These are phyloP conservation scores for Brassica balearica DNA, from an alignment of 441 rosid species.

Conservation along the genomic window DNA sequence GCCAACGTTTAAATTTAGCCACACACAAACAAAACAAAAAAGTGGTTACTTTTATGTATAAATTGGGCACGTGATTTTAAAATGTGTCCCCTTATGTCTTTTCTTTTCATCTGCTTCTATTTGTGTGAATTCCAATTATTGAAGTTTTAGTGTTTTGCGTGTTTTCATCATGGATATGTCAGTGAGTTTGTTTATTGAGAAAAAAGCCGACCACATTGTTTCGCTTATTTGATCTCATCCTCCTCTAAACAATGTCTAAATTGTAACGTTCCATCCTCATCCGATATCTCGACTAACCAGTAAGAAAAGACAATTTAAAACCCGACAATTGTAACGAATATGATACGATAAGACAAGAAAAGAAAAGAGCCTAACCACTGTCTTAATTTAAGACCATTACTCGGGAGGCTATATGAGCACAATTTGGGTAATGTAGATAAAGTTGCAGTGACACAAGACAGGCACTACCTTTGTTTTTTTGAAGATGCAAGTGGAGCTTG, in stretches of 20 bases:
- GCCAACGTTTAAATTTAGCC: conserved; percentile 36
- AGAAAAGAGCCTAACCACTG: no score
- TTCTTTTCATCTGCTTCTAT: background rate
- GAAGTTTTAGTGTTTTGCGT: background rate
- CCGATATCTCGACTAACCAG: background rate
- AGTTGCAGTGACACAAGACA: no score
- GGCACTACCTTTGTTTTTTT: no score
- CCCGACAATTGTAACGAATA: no score
- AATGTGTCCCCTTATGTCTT: background rate
- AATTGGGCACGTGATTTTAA: conserved; percentile 13
- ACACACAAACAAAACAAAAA: background rate
- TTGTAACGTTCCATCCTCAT: background rate
- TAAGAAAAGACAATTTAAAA: no score
- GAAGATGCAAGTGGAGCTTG: no score
- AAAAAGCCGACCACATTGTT: background rate
- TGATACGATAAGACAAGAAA: no score
- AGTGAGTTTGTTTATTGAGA: background rate
- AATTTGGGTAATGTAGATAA: no score
- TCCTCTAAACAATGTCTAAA: background rate
- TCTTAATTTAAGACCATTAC: no score
- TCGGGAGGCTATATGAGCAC: no score
- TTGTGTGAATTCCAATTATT: conserved; percentile 11
- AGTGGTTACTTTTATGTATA: conserved; percentile 1
- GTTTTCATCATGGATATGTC: background rate
- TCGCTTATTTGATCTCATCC: background rate